These are phyloP conservation scores for Fusarium euwallaceae DNA, from an alignment of 2,329 filamentous ascomycete genomes.

Conservation along the genomic window DNA sequence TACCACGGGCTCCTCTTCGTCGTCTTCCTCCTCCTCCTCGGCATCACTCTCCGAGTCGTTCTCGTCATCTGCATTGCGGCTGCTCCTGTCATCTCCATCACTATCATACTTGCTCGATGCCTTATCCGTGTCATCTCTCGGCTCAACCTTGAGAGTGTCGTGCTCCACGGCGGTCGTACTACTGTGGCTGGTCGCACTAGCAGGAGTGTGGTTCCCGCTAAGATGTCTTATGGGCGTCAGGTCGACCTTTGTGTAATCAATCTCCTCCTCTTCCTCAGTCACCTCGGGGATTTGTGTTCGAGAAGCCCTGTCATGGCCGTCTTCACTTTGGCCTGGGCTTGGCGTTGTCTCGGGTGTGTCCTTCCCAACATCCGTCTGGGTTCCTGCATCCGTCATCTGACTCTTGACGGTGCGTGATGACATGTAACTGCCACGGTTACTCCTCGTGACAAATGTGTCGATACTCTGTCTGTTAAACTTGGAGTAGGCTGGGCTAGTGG, in stretches of 20 bases:
- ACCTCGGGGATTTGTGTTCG: conserved; percentile 55
- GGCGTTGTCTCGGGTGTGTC: conserved; percentile 67
- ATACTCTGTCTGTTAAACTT: conserved; percentile 75
- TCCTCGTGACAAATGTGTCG: conserved; percentile 71
- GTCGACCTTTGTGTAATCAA: conserved; percentile 73
- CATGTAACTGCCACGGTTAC: conserved; percentile 81
- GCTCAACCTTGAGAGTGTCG: conserved; percentile 40
- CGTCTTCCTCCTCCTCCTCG: conserved; percentile 35
- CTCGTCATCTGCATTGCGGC: conserved; percentile 44
- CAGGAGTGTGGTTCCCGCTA: conserved; percentile 49
- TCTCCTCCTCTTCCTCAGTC: conserved; percentile 64
- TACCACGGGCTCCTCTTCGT: conserved; percentile 73
- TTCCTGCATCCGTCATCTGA: conserved; percentile 77
- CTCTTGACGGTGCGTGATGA: conserved; percentile 77
- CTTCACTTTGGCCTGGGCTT: conserved; percentile 67
- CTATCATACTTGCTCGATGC: conserved; percentile 43
- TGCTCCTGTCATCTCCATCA: conserved; percentile 44
- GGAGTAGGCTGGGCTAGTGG: conserved; percentile 78
- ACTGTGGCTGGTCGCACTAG: conserved; percentile 40
- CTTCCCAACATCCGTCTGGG: conserved; percentile 69
- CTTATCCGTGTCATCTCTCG: conserved; percentile 43
- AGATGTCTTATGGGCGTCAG: conserved; percentile 63
- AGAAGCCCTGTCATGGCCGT: conserved; percentile 59
- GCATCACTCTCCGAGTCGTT: conserved; percentile 42
- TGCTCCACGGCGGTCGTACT: conserved; percentile 37